These are phyloP conservation scores for Ascochyta fabae DNA, from an alignment of 2,329 filamentous ascomycete genomes.

Conservation along the genomic window DNA sequence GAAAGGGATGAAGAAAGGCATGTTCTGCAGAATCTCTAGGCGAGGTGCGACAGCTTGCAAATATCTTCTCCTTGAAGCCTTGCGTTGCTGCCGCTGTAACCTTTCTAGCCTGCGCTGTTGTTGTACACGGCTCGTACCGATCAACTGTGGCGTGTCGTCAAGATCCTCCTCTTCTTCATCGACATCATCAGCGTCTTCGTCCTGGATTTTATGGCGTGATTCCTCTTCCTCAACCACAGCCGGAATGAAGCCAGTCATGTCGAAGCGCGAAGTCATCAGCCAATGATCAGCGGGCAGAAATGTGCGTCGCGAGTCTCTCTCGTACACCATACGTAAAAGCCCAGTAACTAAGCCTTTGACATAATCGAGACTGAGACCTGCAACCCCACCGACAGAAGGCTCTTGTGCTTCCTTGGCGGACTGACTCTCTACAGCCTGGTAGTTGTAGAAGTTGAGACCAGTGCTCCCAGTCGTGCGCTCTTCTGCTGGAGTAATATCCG, in stretches of 20 bases:
- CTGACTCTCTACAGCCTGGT: constrained; percentile 28
- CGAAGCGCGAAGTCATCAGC: constrained; percentile 88
- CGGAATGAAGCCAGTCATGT: constrained; percentile 86
- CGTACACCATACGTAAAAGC: constrained; percentile 85
- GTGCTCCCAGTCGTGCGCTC: constrained; percentile 56
- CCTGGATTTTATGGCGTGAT: constrained; percentile 70
- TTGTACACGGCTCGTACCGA: constrained; percentile 67
- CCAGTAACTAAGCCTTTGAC: constrained; percentile 81
- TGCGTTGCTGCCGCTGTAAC: constrained; percentile 68
- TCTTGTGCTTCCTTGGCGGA: constrained; percentile 38
- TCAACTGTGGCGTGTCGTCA: constrained; percentile 45
- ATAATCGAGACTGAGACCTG: constrained; percentile 77
- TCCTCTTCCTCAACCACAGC: constrained; percentile 90
- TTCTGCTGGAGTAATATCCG: constrained; percentile 62
- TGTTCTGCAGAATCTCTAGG: constrained; percentile 88
- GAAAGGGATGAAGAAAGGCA: constrained; percentile 97
- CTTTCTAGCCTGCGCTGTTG: constrained; percentile 68
- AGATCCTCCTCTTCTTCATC: constrained; percentile 52
- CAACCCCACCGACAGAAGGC: constrained; percentile 64
- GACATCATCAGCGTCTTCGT: constrained; percentile 65
- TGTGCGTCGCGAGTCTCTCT: constrained; percentile 85
- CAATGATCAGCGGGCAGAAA: constrained; percentile 88
- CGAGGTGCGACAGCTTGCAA: constrained; percentile 83
- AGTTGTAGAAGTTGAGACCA: constrained; percentile 46
- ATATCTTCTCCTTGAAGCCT: constrained; percentile 71